Percentiles rank a stretch among this genome's conserved stretches.
phyloP scores from a whole-genome alignment of 2,329 filamentous ascomycete species.

The Volutella citrinella region DNA sequence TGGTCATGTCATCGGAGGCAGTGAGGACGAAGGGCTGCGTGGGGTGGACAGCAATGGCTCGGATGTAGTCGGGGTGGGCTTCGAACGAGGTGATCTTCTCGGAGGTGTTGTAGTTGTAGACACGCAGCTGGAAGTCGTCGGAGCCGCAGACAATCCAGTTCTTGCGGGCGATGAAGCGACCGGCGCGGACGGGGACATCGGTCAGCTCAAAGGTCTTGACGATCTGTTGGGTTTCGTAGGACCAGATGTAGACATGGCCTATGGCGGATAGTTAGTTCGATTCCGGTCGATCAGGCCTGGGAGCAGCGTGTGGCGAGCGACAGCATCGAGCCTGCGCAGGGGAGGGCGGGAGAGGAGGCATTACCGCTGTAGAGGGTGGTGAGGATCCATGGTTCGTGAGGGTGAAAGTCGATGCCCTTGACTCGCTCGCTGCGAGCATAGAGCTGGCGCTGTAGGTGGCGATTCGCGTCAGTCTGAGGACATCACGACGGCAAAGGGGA shows the following conservation, averaged over 20 bases:
- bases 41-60: constrained; percentile 92
- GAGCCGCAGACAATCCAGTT: constrained; percentile 99
- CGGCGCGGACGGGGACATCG: constrained; percentile 94
- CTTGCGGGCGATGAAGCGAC: constrained; percentile 94
- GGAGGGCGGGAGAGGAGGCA: too few species aligned
- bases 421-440: constrained; percentile 88
- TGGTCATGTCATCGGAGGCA: constrained; percentile 97
- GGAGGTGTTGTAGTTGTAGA: constrained; percentile 99
- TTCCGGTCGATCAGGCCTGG: too few species aligned
- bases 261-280: constrained; percentile 10
- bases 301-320: too few species aligned
- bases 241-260: constrained; percentile 99
- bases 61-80: constrained; percentile 97
- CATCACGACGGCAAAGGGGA: constrained; percentile 5
- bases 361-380: constrained; percentile 94
- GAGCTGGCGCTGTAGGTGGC: constrained; percentile 40
- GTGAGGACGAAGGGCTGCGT: constrained; percentile 95
- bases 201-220: constrained; percentile 99
- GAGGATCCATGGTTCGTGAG: constrained; percentile 93
- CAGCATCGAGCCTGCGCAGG: too few species aligned
- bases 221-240: constrained; percentile 92
- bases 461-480: too few species aligned
- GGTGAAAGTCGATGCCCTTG: constrained; percentile 96
- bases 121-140: constrained; percentile 82
- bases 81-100: constrained; percentile 98